phyloP scores from a whole-genome alignment of 768 basidiomycete genomes.

The Lepiota subincarnata region DNA sequence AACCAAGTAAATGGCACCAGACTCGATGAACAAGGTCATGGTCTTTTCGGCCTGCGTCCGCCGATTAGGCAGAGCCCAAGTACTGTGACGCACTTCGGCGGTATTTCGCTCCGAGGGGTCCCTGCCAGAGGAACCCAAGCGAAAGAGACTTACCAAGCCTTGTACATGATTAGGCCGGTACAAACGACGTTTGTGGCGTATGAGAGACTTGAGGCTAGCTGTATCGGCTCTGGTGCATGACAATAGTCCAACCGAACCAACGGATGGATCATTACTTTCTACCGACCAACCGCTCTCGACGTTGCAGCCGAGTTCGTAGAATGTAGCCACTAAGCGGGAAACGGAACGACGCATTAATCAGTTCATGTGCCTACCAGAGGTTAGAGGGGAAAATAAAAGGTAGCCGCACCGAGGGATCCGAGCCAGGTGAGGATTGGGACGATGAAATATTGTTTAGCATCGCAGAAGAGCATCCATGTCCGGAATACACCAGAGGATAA shows the following conservation, averaged over 20 bases:
- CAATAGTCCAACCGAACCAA: slow-evolving; percentile 20
- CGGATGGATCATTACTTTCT: slow-evolving; percentile 20
- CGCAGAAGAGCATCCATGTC: slow-evolving; percentile 22
- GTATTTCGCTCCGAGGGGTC: slow-evolving; percentile 15
- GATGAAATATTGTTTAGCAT: slow-evolving; percentile 15
- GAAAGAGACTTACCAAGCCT: slow-evolving; percentile 19
- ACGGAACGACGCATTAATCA: background rate
- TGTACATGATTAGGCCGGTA: slow-evolving; percentile 24
- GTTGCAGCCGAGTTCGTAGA: slow-evolving; percentile 28
- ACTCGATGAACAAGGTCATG: slow-evolving; percentile 24
- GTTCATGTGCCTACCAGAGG: background rate
- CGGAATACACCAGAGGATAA: too few relatives aligned
- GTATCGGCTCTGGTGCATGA: slow-evolving; percentile 24
- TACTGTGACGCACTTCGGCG: slow-evolving; percentile 21
- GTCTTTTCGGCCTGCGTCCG: slow-evolving; percentile 25
- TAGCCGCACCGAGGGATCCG: slow-evolving; percentile 21
- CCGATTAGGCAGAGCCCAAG: slow-evolving; percentile 21
- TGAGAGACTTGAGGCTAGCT: slow-evolving; percentile 26
- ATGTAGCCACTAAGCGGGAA: slow-evolving; percentile 19
- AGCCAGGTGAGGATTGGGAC: slow-evolving; percentile 23
- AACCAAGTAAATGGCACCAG: slow-evolving; percentile 23
- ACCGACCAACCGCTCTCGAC: slow-evolving; percentile 22
- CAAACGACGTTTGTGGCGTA: slow-evolving; percentile 27
- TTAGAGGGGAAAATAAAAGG: background rate
- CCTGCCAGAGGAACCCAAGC: too few relatives aligned